Percentiles rank a stretch among this genome's conserved stretches.
phyloP scores from a whole-genome alignment of 1,284 basidiomycete genomes.

The Leccinum ponderosum region DNA sequence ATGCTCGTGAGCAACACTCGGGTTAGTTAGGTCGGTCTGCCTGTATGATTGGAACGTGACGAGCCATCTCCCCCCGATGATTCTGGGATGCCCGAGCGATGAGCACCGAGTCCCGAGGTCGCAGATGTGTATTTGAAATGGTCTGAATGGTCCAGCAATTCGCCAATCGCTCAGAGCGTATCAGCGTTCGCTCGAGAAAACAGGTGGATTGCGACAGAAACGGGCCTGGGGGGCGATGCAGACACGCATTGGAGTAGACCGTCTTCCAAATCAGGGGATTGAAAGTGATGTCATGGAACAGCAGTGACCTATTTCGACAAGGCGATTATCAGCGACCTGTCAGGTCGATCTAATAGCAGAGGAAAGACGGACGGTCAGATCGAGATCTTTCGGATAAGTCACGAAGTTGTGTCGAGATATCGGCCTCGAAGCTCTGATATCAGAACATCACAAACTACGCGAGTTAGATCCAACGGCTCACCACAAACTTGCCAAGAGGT shows the following conservation, averaged over 20 bases:
- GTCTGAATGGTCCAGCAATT: slow-evolving; percentile 6
- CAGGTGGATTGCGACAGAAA: slow-evolving; percentile 5
- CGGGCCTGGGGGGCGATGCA: slow-evolving; percentile 12
- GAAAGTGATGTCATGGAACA: not conserved
- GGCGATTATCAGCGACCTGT: not conserved
- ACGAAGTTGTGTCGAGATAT: not conserved
- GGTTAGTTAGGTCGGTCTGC: not conserved
- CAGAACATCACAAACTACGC: not conserved
- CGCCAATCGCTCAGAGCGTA: slow-evolving; percentile 2
- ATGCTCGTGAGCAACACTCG: slow-evolving; percentile 8
- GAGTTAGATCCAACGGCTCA: not conserved
- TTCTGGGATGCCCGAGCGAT: not conserved
- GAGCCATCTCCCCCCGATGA: slow-evolving; percentile 10
- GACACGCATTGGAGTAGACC: slow-evolving; percentile 7
- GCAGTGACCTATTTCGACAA: slow-evolving; percentile 1
- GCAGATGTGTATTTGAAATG: not conserved
- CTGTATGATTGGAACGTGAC: slow-evolving; percentile 3
- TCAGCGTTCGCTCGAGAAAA: slow-evolving; percentile 7
- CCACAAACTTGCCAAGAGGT: not conserved
- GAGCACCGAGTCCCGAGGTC: not conserved
- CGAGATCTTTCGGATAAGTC: too few relatives aligned
- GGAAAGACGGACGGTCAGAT: not conserved
- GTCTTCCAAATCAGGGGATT: slow-evolving; percentile 8
- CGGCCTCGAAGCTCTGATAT: not conserved
- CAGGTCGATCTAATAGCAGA: not conserved